phyloP scores from a whole-genome alignment of 2,329 filamentous ascomycete species.

The Pseudogymnoascus sp. region DNA sequence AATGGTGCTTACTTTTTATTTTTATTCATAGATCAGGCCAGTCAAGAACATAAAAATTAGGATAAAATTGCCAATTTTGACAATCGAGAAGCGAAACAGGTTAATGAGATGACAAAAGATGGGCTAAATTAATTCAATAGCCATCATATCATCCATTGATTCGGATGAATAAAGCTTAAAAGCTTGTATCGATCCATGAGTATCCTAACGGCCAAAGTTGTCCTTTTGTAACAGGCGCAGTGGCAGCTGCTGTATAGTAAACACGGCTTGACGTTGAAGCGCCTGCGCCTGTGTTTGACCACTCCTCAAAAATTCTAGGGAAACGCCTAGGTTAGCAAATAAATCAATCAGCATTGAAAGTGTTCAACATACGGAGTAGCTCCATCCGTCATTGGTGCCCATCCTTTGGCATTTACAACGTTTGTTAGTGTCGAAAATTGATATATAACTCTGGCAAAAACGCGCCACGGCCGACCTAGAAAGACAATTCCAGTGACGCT shows the following conservation, averaged over 20 bases:
- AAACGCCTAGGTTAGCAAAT: not conserved
- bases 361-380: slow-evolving; percentile 15
- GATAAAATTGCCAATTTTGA: not conserved
- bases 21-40: not conserved
- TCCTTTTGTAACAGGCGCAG: slow-evolving; percentile 7
- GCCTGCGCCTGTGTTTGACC: slow-evolving; percentile 11
- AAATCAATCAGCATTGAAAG: not conserved
- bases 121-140: not conserved
- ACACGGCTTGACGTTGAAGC: slow-evolving; percentile 8
- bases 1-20: not conserved
- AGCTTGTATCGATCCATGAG: slow-evolving; percentile 11
- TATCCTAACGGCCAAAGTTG: slow-evolving; percentile 4
- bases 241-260: slow-evolving; percentile 10
- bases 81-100: not conserved
- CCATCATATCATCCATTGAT: not conserved
- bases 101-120: not conserved
- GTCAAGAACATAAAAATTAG: not conserved
- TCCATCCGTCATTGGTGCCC: slow-evolving; percentile 27
- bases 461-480: slow-evolving; percentile 44
- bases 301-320: slow-evolving; percentile 11
- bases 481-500: slow-evolving; percentile 33
- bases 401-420: slow-evolving; percentile 43
- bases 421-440: slow-evolving; percentile 38
- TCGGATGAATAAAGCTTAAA: not conserved
- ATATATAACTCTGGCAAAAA: slow-evolving; percentile 41